A percentile compares a stretch with the other conserved stretches of the same genome.
Evolutionary conservation across 495 filamentous ascomycete genomes (phyloP).

Genomic region (Annulohypoxylon moriforme): DNA sequence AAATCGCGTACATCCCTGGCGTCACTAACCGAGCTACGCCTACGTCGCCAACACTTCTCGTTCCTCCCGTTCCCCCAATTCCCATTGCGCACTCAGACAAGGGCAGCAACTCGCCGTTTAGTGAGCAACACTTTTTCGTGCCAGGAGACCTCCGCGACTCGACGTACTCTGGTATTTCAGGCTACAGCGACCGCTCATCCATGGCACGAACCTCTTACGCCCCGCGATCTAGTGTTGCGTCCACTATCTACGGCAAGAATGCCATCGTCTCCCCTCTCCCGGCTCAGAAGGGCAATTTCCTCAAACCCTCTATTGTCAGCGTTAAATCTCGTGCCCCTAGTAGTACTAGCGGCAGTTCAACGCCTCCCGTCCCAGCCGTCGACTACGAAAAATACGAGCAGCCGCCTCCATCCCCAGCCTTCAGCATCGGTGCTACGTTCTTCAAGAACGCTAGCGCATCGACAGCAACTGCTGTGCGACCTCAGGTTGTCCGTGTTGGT

Average conservation of each 20-base stretch:
- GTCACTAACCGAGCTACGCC: constrained; percentile 93
- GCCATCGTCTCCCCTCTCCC: constrained; percentile 83
- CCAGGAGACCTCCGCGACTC: constrained; percentile 92
- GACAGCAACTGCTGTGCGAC: constrained; percentile 63
- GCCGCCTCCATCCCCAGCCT: constrained; percentile 62
- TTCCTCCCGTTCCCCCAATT: constrained; percentile 92
- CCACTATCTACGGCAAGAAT: constrained; percentile 89
- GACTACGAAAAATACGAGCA: constrained; percentile 63
- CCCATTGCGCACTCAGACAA: constrained; percentile 72
- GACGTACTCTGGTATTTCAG: constrained; percentile 73
- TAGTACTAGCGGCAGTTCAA: constrained; percentile 57
- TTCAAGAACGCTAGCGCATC: constrained; percentile 67
- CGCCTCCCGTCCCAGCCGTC: constrained; percentile 66
- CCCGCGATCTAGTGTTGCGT: constrained; percentile 83
- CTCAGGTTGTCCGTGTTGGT: constrained; percentile 65
- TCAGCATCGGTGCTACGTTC: constrained; percentile 74
- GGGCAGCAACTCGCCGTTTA: constrained; percentile 65
- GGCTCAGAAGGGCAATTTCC: constrained; percentile 83
- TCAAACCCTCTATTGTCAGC: constrained; percentile 89
- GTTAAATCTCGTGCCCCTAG: constrained; percentile 73
- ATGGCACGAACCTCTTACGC: constrained; percentile 74
- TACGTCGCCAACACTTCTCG: constrained; percentile 81
- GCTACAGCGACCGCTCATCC: constrained; percentile 73
- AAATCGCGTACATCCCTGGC: constrained; percentile 98
- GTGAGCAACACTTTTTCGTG: constrained; percentile 94